A percentile compares a stretch with the other conserved stretches of the same genome.
phyloP scores from a whole-genome alignment of 148 eudicot species.

The Vaccinium corymbosum region DNA sequence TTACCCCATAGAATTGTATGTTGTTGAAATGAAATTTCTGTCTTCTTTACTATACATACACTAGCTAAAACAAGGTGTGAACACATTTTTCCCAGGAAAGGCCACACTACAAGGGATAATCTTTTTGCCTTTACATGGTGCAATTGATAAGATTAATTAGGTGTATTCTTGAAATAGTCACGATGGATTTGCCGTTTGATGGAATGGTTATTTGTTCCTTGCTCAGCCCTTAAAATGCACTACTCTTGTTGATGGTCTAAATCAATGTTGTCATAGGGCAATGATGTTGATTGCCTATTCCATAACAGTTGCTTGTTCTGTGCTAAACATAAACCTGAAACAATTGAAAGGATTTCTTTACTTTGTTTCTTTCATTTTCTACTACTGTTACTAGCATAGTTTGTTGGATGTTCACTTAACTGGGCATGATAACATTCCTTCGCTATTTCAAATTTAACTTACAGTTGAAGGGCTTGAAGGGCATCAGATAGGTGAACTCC shows the following conservation, averaged over 20 bases:
- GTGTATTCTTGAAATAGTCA: conserved; percentile 4
- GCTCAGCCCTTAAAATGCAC: background rate
- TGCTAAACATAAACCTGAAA: background rate
- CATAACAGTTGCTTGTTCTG: background rate
- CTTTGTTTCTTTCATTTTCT: background rate
- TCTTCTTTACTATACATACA: background rate
- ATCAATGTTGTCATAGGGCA: background rate
- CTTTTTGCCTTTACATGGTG: background rate
- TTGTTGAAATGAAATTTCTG: background rate
- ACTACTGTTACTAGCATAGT: background rate
- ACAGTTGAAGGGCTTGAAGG: background rate
- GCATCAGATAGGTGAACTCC: background rate
- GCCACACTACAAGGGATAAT: background rate
- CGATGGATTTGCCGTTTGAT: background rate
- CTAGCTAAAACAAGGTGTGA: background rate
- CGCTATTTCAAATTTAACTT: background rate
- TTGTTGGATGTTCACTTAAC: background rate
- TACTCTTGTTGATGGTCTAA: background rate
- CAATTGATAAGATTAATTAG: background rate
- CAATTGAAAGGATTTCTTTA: background rate
- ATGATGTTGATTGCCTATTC: background rate
- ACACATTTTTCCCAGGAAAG: background rate
- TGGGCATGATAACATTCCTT: background rate
- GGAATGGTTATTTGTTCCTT: conserved; percentile 1
- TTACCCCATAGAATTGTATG: background rate